Evolutionary conservation across 2,329 filamentous ascomycete genomes (phyloP).

Genomic region (Coniochaeta sp.): DNA sequence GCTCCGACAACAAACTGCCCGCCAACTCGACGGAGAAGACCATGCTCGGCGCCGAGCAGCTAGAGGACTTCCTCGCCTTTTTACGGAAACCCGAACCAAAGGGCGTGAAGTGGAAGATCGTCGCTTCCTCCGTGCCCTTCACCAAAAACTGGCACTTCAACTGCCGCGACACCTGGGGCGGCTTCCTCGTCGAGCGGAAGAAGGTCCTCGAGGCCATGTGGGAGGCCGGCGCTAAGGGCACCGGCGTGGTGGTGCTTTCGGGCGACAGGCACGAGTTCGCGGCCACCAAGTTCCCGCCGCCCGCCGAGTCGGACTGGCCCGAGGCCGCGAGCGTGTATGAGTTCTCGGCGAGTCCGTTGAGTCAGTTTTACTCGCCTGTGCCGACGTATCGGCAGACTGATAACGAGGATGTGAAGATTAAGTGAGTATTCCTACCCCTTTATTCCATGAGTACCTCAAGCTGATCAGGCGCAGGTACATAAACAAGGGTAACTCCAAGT

Average conservation of each 20-base stretch:
- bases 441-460: not conserved
- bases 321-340: conserved; percentile 68
- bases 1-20: conserved; percentile 58
- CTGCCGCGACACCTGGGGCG: conserved; percentile 86
- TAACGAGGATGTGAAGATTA: conserved; percentile 73
- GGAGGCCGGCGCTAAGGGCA: conserved; percentile 67
- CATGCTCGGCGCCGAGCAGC: conserved; percentile 78
- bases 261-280: conserved; percentile 97
- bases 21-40: conserved; percentile 63
- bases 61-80: conserved; percentile 73
- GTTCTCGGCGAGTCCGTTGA: conserved; percentile 85
- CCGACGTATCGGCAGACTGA: conserved; percentile 78
- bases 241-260: conserved; percentile 76
- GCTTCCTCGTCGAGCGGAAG: conserved; percentile 75
- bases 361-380: conserved; percentile 87
- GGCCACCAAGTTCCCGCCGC: conserved; percentile 73
- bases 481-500: conserved; percentile 81
- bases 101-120: conserved; percentile 87
- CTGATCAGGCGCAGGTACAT: conserved; percentile 51
- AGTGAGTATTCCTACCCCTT: conserved; percentile 55
- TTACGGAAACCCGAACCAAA: conserved; percentile 63
- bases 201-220: conserved; percentile 86
- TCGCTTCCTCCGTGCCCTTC: conserved; percentile 89
- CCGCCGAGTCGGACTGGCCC: conserved; percentile 53
- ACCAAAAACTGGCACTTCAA: conserved; percentile 97